A percentile compares a stretch with the other conserved stretches of the same genome.
Conservation (phyloP, 2,329 filamentous ascomycete genomes). For the Periconia macrospinosa region DNA sequence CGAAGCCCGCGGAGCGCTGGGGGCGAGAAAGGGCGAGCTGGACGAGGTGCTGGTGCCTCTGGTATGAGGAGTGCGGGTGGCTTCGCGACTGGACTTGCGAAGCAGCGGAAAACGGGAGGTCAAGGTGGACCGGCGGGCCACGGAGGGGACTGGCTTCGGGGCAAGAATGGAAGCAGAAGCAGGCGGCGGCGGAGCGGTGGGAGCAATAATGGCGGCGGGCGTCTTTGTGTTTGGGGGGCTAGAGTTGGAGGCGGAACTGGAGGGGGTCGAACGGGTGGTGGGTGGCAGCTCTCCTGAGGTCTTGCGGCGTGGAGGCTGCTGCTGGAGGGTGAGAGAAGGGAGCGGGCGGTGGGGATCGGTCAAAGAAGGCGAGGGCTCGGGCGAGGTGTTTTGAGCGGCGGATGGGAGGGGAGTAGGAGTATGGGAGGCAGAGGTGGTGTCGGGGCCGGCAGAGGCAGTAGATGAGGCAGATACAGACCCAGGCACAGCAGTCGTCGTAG, state of each 20-base stretch:
- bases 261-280: background rate
- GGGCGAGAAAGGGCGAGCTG: constrained; percentile 20
- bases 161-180: background rate
- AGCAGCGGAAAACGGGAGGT: constrained; percentile 37
- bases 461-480: constrained; percentile 23
- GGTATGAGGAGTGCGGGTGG: constrained; percentile 15
- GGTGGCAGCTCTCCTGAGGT: background rate
- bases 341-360: background rate
- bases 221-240: constrained; percentile 6
- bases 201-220: background rate
- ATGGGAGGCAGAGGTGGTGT: constrained; percentile 6
- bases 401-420: constrained; percentile 7
- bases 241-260: constrained; percentile 4
- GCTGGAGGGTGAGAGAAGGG: no score
- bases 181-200: background rate
- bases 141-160: constrained; percentile 8
- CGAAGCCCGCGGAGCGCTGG: constrained; percentile 31
- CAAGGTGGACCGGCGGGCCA: constrained; percentile 31
- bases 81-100: constrained; percentile 36
- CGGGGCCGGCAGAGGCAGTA: constrained; percentile 15
- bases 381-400: constrained; percentile 2
- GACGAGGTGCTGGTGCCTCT: constrained; percentile 21
- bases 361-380: background rate
- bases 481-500: constrained; percentile 33
- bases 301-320: no score